Evolutionary conservation across 768 basidiomycete species (phyloP).

Genomic region (Heimioporus sp.): DNA sequence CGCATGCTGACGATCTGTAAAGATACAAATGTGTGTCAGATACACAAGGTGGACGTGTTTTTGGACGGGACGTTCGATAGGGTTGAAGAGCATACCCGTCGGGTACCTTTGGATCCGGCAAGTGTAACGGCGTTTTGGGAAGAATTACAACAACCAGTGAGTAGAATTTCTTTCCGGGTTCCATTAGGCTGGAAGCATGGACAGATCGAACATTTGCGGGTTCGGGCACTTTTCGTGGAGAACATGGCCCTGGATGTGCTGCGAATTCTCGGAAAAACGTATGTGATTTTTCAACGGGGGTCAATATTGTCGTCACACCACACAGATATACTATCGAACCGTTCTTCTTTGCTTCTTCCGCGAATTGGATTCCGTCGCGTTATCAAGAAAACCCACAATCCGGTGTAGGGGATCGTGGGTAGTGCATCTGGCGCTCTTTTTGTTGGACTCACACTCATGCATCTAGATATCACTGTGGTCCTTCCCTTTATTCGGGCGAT

Average conservation of each 20-base stretch:
- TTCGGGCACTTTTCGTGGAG: conserved; percentile 38
- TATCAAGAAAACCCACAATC: conserved; percentile 35
- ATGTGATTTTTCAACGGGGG: background rate
- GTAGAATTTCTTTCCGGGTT: background rate
- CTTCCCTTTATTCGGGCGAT: conserved; percentile 41
- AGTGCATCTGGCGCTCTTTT: conserved; percentile 1
- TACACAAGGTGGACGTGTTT: conserved; percentile 21
- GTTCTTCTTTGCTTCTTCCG: conserved; percentile 43
- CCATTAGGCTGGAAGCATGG: background rate
- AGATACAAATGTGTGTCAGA: conserved; percentile 5
- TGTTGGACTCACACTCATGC: background rate
- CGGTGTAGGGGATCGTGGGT: conserved; percentile 38
- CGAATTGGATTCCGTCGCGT: conserved; percentile 41
- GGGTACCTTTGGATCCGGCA: conserved; percentile 12
- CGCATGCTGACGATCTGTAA: conserved; percentile 29
- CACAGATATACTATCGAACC: conserved; percentile 42
- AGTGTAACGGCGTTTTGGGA: conserved; percentile 24
- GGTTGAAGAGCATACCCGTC: background rate
- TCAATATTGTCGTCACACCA: background rate
- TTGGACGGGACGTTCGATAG: conserved; percentile 13
- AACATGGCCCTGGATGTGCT: conserved; percentile 31
- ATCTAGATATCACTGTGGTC: conserved; percentile 41
- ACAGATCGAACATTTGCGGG: conserved; percentile 12
- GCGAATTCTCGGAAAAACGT: conserved; percentile 38
- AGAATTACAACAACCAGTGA: conserved; percentile 24